Conservation (phyloP, 805 yeast genomes). For the Debaryomyces tyrocola region DNA sequence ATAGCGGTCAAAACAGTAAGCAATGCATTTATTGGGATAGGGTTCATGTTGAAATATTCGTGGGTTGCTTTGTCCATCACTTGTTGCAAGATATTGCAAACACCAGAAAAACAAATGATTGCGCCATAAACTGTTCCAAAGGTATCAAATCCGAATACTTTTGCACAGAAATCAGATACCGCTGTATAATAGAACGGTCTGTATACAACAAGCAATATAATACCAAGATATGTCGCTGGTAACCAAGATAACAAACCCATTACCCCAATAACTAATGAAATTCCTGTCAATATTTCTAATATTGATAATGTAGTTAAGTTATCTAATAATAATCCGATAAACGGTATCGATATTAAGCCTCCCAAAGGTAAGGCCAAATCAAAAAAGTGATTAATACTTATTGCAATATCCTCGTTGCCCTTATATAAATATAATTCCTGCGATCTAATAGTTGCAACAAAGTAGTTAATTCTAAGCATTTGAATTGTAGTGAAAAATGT, state of each 20-base stretch:
- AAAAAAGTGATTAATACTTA: slow-evolving; percentile 66
- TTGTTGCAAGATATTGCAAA: slow-evolving; percentile 74
- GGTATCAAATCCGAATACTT: slow-evolving; percentile 88
- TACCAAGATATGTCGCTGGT: slow-evolving; percentile 66
- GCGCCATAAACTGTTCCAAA: slow-evolving; percentile 92
- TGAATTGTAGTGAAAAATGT: slow-evolving; percentile 78
- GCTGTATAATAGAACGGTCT: slow-evolving; percentile 94
- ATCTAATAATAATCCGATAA: slow-evolving; percentile 79
- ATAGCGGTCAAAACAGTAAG: slow-evolving; percentile 56
- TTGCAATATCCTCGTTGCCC: slow-evolving; percentile 52
- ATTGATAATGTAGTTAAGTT: slow-evolving; percentile 63
- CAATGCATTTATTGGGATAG: slow-evolving; percentile 68
- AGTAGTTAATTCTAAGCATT: slow-evolving; percentile 89
- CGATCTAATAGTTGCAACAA: slow-evolving; percentile 83
- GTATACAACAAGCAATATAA: slow-evolving; percentile 70
- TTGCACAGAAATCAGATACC: slow-evolving; percentile 87
- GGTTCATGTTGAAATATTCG: slow-evolving; percentile 65
- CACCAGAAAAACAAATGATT: slow-evolving; percentile 77
- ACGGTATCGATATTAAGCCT: slow-evolving; percentile 82
- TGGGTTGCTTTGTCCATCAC: slow-evolving; percentile 72
- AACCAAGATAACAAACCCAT: slow-evolving; percentile 62
- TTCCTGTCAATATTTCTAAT: slow-evolving; percentile 48
- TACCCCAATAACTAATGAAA: slow-evolving; percentile 67
- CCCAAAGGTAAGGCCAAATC: slow-evolving; percentile 88
- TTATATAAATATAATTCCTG: slow-evolving; percentile 73